A percentile compares a stretch with the other conserved stretches of the same genome.
These are phyloP conservation scores for Starmerella scarabaei DNA, from an alignment of 805 yeast genomes.

Conservation along the genomic window DNA sequence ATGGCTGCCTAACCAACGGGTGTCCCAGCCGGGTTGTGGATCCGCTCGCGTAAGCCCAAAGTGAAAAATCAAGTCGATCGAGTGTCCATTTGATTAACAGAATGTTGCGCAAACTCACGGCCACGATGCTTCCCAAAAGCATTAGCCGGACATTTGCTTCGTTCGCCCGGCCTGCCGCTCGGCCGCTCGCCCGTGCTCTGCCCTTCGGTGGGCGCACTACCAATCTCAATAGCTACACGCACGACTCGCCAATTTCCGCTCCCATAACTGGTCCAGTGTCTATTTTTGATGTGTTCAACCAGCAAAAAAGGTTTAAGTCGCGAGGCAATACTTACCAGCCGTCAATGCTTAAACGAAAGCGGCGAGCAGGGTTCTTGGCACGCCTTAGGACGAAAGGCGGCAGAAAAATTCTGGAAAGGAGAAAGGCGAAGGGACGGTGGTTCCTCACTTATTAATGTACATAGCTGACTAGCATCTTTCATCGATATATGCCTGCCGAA, in stretches of 20 bases:
- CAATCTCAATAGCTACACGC: background rate
- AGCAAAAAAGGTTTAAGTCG: constrained; percentile 35
- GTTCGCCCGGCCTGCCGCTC: constrained; percentile 14
- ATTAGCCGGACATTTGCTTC: constrained; percentile 12
- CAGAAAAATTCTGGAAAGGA: constrained; percentile 59
- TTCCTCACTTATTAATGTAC: constrained; percentile 54
- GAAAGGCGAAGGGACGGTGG: constrained; percentile 89
- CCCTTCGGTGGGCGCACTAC: background rate
- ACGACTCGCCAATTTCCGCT: background rate
- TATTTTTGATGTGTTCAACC: constrained; percentile 9
- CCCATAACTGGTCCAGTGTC: constrained; percentile 7
- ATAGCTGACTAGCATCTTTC: background rate
- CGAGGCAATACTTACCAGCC: constrained; percentile 96
- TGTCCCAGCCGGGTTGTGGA: too few relatives aligned
- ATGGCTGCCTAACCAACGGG: too few relatives aligned
- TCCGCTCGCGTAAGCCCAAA: too few relatives aligned
- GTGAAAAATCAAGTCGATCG: too few relatives aligned
- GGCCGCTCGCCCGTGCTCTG: constrained; percentile 6
- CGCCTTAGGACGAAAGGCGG: constrained; percentile 66
- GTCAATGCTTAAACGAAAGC: constrained; percentile 75
- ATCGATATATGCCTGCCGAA: background rate
- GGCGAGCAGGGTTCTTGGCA: constrained; percentile 79
- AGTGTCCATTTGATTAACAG: background rate
- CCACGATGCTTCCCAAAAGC: background rate
- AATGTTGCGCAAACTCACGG: constrained; percentile 5